Evolutionary conservation across 2,329 filamentous ascomycete genomes (phyloP), one percentile per base, ranked within the genome.

Genomic region (Colletotrichum liaoningense): DNA sequence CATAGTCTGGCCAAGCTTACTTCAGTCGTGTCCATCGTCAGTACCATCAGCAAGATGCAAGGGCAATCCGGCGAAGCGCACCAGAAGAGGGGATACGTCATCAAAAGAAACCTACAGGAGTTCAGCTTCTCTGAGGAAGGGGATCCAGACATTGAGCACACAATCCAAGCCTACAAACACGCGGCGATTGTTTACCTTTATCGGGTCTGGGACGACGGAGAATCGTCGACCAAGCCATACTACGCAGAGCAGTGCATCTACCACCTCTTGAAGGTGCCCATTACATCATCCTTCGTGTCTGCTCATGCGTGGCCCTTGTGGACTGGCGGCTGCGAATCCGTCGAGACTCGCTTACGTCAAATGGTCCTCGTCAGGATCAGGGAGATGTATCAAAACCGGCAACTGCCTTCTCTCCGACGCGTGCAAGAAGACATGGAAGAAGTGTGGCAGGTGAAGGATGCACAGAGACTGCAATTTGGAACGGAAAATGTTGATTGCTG

Each of bases 281-380:
- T 79, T 19, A 67, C 69, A 2, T 81, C 80, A 1, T 77, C 80
- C 5, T 79, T 80, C 14, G 78, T 77, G 8, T 78, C 80, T 1
- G 76, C 75, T 1, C 80, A 81, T 28, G 77, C 78, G 16, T 81
- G 79, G 79, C 80, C 80, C 5, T 68, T 81, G 1, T 81, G 78
- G 79, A 81, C 79, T 2, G 79, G 79, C 0, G 80, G 78, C 3
- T 81, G 80, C 66, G 80, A 81, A 63, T 78, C 79, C 1, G 76
- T 80, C 57, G 77, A 79, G 28, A 49, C 28, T 0, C 56, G 70
- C 2, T 55, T 76, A 26, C 76, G 80, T 3, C 75, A 74, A 42
- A 74, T 77, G 11, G 80, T 79, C 7, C 73, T 76, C 9, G 73
- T 76, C 9, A 72, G 80, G 5, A 63, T 80, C 24, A 72, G 73